Conservation (phyloP, 192 early-diverging fungal genomes). For the Rhizophagus sp. region DNA sequence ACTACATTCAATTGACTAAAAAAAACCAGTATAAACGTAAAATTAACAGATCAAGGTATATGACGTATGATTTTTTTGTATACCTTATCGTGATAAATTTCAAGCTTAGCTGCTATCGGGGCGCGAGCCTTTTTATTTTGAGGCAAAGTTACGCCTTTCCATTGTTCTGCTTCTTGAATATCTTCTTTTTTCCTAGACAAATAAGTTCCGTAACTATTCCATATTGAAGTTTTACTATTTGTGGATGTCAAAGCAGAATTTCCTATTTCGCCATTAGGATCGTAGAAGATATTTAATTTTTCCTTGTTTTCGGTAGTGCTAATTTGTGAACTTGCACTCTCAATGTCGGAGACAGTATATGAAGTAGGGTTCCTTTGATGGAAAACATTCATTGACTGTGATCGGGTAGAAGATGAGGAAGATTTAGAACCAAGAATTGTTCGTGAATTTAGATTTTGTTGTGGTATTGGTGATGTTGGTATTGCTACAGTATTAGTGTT, state of each 20-base stretch:
- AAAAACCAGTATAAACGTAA: too few relatives aligned
- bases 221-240: conserved; percentile 30
- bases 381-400: conserved; percentile 7
- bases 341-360: not conserved
- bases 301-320: not conserved
- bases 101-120: conserved; percentile 19
- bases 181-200: conserved; percentile 72
- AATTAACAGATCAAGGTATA: not conserved
- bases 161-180: conserved; percentile 53
- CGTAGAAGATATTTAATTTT: conserved; percentile 35
- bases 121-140: not conserved
- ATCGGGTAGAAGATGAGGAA: conserved; percentile 19
- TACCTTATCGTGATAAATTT: conserved; percentile 38
- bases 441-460: conserved; percentile 6
- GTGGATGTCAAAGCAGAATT: not conserved
- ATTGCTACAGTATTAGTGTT: not conserved
- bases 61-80: not conserved
- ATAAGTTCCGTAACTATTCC: conserved; percentile 64
- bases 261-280: conserved; percentile 10
- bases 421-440: conserved; percentile 31
- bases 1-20: not conserved
- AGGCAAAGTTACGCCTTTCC: conserved; percentile 59
- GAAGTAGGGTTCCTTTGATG: not conserved
- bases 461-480: not conserved
- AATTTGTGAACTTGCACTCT: not conserved